Evolutionary conservation across 1,284 basidiomycete species (phyloP).

Genomic region (Albatrellus sp.): DNA sequence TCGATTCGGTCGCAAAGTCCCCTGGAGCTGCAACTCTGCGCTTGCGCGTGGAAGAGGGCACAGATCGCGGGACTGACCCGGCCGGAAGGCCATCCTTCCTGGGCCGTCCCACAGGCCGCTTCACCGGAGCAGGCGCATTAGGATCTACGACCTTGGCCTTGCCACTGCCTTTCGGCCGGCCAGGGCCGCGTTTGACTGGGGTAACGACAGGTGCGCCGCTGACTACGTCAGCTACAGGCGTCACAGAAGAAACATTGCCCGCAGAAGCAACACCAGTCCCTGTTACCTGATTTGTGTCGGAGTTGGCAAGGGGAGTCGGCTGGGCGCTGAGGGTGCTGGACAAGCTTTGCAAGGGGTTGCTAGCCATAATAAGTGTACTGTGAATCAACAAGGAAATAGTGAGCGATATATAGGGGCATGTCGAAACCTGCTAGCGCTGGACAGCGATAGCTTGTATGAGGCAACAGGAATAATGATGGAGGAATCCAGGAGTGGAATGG

Average conservation of each 20-base stretch:
- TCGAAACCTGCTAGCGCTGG: no score
- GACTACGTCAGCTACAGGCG: background rate
- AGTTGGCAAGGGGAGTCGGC: background rate
- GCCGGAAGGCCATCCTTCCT: conserved; percentile 47
- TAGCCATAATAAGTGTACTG: background rate
- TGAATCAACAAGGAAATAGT: background rate
- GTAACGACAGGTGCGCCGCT: conserved; percentile 4
- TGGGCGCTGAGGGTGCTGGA: conserved; percentile 1
- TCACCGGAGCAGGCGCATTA: conserved; percentile 28
- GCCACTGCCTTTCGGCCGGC: conserved; percentile 39
- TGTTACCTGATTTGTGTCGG: no score
- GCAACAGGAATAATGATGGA: no score
- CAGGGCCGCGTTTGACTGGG: conserved; percentile 26
- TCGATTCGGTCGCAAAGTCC: conserved; percentile 15
- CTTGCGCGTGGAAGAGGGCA: conserved; percentile 25
- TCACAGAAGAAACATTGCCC: no score
- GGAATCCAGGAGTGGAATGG: no score
- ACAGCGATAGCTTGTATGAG: no score
- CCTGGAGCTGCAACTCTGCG: conserved; percentile 21
- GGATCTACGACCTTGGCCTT: conserved; percentile 32
- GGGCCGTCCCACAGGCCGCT: conserved; percentile 42
- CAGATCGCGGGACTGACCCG: conserved; percentile 30
- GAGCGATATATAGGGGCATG: no score
- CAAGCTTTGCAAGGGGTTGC: background rate
- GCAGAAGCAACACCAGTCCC: no score